Evolutionary conservation across 805 yeast species (phyloP).

Genomic region (Candida mattraensis): DNA sequence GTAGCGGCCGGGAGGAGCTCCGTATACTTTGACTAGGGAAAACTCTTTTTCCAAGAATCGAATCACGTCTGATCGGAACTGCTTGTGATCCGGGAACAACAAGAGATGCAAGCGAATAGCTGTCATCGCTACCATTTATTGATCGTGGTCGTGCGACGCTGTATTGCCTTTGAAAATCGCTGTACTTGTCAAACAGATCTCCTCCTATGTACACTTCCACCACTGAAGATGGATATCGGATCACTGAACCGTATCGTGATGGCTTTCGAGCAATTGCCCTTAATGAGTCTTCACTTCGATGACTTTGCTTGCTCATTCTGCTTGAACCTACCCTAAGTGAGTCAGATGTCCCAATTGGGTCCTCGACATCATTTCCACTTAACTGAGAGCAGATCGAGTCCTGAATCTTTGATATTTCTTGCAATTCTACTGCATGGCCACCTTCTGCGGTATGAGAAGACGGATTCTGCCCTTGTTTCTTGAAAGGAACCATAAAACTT

Average conservation of each 20-base stretch:
- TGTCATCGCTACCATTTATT: slow-evolving; percentile 16
- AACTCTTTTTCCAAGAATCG: slow-evolving; percentile 4
- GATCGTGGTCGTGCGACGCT: slow-evolving; percentile 25
- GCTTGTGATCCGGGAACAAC: slow-evolving; percentile 20
- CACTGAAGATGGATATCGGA: slow-evolving; percentile 22
- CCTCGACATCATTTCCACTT: not conserved
- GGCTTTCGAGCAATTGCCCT: slow-evolving; percentile 7
- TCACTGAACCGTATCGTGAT: slow-evolving; percentile 18
- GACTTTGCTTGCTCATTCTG: slow-evolving; percentile 4
- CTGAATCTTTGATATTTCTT: not conserved
- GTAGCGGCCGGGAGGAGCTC: too few relatives aligned
- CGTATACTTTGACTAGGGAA: slow-evolving; percentile 1
- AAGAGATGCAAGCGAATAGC: slow-evolving; percentile 23
- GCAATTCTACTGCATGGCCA: too few relatives aligned
- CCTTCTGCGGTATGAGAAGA: not conserved
- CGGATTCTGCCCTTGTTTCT: slow-evolving; percentile 9
- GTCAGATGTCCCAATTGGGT: not conserved
- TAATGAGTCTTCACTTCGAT: slow-evolving; percentile 4
- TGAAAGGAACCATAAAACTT: slow-evolving; percentile 15
- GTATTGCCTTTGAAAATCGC: slow-evolving; percentile 13
- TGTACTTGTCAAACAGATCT: slow-evolving; percentile 16
- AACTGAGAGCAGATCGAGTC: not conserved
- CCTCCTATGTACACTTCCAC: slow-evolving; percentile 24
- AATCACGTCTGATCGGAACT: slow-evolving; percentile 28
- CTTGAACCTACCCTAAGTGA: slow-evolving; percentile 1